Conservation (phyloP, 495 filamentous ascomycete species). For the Apiosordaria backusii region DNA sequence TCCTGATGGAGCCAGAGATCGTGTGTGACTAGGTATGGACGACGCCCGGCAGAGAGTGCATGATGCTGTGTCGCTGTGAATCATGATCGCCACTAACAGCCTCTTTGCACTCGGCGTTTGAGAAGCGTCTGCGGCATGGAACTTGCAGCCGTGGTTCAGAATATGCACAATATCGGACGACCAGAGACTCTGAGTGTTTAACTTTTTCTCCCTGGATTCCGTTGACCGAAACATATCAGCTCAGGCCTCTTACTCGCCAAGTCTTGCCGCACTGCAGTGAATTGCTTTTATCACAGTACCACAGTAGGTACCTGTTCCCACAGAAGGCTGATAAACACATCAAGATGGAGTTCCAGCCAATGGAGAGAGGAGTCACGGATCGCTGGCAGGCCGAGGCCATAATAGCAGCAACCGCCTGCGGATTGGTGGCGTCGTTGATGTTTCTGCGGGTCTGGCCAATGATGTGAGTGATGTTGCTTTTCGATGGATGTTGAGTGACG, state of each 20-base stretch:
- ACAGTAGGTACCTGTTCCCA: too few species aligned
- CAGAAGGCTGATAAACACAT: background rate
- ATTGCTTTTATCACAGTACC: too few species aligned
- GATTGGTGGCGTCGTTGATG: background rate
- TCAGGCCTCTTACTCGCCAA: too few species aligned
- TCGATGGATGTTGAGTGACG: background rate
- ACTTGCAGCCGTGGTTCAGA: background rate
- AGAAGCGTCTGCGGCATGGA: slow-evolving; percentile 13
- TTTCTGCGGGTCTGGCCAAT: background rate
- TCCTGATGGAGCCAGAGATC: slow-evolving; percentile 1
- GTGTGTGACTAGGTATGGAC: background rate
- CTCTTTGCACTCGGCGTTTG: slow-evolving; percentile 7
- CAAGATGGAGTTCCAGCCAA: background rate
- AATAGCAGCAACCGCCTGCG: slow-evolving; percentile 4
- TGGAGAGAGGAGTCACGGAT: background rate
- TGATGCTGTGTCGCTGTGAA: slow-evolving; percentile 4
- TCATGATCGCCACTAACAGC: slow-evolving; percentile 2
- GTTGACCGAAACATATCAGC: background rate
- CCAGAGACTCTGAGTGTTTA: background rate
- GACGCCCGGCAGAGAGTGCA: background rate
- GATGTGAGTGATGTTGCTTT: background rate
- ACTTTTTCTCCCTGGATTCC: background rate
- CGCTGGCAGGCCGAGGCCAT: background rate
- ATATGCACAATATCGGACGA: background rate
- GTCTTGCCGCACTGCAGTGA: too few species aligned